Conservation (phyloP, 2,329 filamentous ascomycete species). For the Triangularia setosa region DNA sequence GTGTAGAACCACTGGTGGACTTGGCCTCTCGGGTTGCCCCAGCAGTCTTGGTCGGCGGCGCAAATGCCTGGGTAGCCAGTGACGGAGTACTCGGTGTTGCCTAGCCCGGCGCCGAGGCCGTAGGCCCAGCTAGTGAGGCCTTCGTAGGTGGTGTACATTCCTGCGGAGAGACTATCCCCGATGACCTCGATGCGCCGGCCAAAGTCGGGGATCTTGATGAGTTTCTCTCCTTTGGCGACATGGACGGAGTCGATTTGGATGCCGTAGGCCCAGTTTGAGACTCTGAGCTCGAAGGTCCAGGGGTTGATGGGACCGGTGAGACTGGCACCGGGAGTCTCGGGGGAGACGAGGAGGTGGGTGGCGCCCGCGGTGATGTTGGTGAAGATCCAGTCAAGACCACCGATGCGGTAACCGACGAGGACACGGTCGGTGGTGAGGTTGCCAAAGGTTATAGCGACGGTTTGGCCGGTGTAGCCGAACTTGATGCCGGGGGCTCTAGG, state of each 20-base stretch:
- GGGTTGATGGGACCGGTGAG: constrained; percentile 40
- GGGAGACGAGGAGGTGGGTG: constrained; percentile 53
- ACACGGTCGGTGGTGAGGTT: constrained; percentile 45
- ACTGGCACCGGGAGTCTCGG: constrained; percentile 42
- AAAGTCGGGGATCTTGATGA: constrained; percentile 41
- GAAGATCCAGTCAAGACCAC: constrained; percentile 56
- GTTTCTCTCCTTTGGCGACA: constrained; percentile 39
- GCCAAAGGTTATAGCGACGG: constrained; percentile 53
- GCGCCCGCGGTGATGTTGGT: constrained; percentile 55
- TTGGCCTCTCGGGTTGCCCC: constrained; percentile 47
- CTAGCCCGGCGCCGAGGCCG: constrained; percentile 52
- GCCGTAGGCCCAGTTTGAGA: constrained; percentile 59
- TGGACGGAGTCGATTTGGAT: constrained; percentile 54
- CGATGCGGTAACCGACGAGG: constrained; percentile 55
- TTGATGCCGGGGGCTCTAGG: constrained; percentile 49
- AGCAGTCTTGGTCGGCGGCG: constrained; percentile 52
- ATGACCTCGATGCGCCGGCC: constrained; percentile 41
- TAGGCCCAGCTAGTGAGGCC: constrained; percentile 10
- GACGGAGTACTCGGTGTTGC: constrained; percentile 55
- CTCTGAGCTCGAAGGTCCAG: constrained; percentile 52
- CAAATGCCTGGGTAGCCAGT: constrained; percentile 58
- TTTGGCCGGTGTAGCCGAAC: constrained; percentile 51
- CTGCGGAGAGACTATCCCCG: constrained; percentile 47
- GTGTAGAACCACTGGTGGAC: constrained; percentile 56
- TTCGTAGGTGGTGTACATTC: constrained; percentile 52